Evolutionary conservation across 805 yeast species (phyloP), one percentile per base, ranked within the genome.

Genomic region (Pichia paraexigua): DNA sequence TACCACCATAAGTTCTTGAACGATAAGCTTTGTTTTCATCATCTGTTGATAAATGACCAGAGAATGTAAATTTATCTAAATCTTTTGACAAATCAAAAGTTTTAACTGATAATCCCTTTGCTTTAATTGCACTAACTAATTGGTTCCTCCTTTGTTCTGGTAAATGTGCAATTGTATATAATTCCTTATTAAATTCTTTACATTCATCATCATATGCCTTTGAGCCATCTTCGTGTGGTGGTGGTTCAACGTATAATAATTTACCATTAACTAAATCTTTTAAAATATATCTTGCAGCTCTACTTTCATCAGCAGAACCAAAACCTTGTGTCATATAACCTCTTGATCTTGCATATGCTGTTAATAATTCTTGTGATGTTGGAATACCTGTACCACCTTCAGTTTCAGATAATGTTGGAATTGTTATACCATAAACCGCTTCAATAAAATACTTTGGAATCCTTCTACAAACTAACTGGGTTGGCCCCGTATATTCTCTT

Each of bases 261-360:
- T 89, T 91, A 57, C 98, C 99, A 66, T 80, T 87, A 27, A 95
- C 97, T 61, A 90, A 94, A 68, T 94, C 99, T 69, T 94, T 94
- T 65, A 94, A 76, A 49, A 94, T 80, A 59, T 87, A 86, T 66
- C 99, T 78, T 42, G 97, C 83, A 15, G 99, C 96, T 68, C 99
- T 79, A 43, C 95, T 82, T 66, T 90, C 95, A 73, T 94, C 99
- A 3, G 99, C 98, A 59, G 89, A 81, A 63, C 98, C 98, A 64
- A 87, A 91, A 63, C 95, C 95, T 67, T 95, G 97, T 0, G 97
- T 87, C 95, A 89, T 91, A 66, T 81, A 94, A 61, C 99, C 99
- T 70, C 99, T 81, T 3, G 97, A 94, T 71, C 95, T 79, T 8
- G 97, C 98, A 64, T 94, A 94, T 0, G 98, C 95, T 46, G 81